Evolutionary conservation across 1,284 basidiomycete genomes (phyloP).

Genomic region (Phaffia rhodozyma): DNA sequence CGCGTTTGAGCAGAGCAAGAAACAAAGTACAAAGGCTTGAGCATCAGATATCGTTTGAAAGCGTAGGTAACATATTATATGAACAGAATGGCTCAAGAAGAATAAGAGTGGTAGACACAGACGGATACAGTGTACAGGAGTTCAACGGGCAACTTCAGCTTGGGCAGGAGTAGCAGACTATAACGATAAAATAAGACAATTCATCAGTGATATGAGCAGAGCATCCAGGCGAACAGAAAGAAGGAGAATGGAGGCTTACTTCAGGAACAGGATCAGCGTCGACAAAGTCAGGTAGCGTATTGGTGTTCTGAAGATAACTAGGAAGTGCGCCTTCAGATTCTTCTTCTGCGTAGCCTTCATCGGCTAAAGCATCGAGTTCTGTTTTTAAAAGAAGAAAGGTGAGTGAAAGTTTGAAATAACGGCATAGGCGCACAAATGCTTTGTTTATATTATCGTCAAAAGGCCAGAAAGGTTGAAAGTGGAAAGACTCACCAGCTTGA

Average conservation of each 20-base stretch:
- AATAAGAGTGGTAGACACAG: too few species aligned
- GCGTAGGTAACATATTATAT: too few species aligned
- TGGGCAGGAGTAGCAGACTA: slow-evolving; percentile 4
- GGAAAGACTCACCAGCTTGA: slow-evolving; percentile 63
- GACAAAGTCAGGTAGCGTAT: slow-evolving; percentile 28
- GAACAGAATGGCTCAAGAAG: too few species aligned
- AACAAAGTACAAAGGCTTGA: too few species aligned
- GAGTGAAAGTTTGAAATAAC: neutral
- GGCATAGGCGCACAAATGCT: neutral
- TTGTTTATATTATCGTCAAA: too few species aligned
- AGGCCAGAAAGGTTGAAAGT: neutral
- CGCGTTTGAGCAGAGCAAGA: too few species aligned
- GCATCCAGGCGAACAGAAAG: neutral
- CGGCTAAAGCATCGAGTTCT: slow-evolving; percentile 16
- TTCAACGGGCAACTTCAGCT: slow-evolving; percentile 10
- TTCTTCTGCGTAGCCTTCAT: slow-evolving; percentile 13
- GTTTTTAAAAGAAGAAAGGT: neutral
- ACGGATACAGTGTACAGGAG: neutral
- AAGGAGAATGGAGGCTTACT: neutral
- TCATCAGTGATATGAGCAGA: neutral
- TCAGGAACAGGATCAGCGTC: slow-evolving; percentile 20
- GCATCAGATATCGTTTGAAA: too few species aligned
- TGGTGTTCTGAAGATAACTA: slow-evolving; percentile 24
- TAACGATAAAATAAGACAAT: neutral
- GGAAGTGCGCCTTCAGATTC: slow-evolving; percentile 21